Evolutionary conservation across 2,329 filamentous ascomycete genomes (phyloP), one percentile per base, ranked within the genome.

Genomic region (Fusarium bactridioides): DNA sequence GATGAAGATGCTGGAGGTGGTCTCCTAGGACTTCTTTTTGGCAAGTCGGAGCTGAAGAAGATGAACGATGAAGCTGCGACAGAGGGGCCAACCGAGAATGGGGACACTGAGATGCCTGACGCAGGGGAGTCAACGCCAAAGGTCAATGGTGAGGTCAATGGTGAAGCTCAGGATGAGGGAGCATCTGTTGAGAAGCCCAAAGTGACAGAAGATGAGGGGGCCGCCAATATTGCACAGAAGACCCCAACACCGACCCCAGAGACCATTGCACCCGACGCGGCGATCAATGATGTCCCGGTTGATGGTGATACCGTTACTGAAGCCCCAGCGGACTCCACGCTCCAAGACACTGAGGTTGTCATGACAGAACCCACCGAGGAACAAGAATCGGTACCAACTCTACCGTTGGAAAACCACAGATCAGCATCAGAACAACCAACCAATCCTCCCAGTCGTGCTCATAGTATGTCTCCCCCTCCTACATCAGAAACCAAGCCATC

Each of bases 11-110:
- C 84, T 3, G 77, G 48, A 11, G 48, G 81, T 33, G 86, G 87
- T 3, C 79, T 91, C 0, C 78, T 91, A 4, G 88, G 88, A 1
- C 80, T 90, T 35, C 83, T 91, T 27, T 91, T 91, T 70, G 87
- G 84, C 44, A 89, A 89, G 74, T 86, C 86, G 2, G 89, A 91
- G 67, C 74, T 90, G 44, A 84, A 87, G 68, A 82, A 86, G 67
- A 82, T 91, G 53, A 83, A 87, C 58, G 78, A 83, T 8, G 82
- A 86, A 43, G 80, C 80, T 3, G 76, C 57, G 21, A 68, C 65
- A 18, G 60, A 76, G 47, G 60, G 50, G 21, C 54, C 62, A 7
- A 61, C 4, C 9, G 55, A 72, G 38, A 71, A 76, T 12, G 61
- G 77, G n/a, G 78, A 80, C 23, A 74, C 67, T 9, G 58, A 76